These are phyloP conservation scores for Magnaporthiopsis poae DNA, from an alignment of 2,329 filamentous ascomycete genomes.

Conservation along the genomic window DNA sequence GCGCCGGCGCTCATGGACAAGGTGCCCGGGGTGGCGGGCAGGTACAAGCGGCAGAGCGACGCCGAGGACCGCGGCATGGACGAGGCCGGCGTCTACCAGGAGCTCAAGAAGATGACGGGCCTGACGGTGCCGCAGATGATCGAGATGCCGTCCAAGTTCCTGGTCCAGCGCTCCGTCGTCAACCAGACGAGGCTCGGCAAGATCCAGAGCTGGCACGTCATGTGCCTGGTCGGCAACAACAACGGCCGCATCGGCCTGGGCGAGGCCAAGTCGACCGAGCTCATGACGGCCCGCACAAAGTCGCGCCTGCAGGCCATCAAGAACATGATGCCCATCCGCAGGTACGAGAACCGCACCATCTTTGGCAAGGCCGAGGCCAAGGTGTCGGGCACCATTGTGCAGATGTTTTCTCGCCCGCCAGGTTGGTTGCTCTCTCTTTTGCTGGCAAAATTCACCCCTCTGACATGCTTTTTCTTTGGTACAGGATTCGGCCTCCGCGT, in stretches of 20 bases:
- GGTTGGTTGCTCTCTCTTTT: constrained; percentile 46
- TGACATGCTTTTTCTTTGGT: constrained; percentile 7
- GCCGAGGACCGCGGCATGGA: constrained; percentile 42
- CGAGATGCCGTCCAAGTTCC: constrained; percentile 54
- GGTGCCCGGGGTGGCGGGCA: constrained; percentile 41
- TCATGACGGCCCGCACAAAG: constrained; percentile 56
- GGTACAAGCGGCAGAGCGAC: constrained; percentile 39
- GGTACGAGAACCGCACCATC: constrained; percentile 88
- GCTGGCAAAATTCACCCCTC: not conserved
- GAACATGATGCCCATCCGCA: constrained; percentile 83
- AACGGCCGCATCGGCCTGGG: constrained; percentile 81
- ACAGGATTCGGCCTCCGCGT: constrained; percentile 88
- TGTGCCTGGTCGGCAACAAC: constrained; percentile 78
- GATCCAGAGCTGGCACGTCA: constrained; percentile 63
- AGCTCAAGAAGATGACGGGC: constrained; percentile 46
- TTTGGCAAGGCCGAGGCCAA: constrained; percentile 77
- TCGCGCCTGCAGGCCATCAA: constrained; percentile 72
- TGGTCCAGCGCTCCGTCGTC: constrained; percentile 64
- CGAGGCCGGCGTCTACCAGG: constrained; percentile 39
- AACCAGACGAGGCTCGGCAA: constrained; percentile 98
- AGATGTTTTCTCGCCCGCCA: constrained; percentile 73
- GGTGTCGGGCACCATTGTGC: constrained; percentile 75
- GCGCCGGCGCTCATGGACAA: constrained; percentile 37
- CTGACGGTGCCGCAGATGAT: constrained; percentile 43
- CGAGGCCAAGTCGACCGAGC: constrained; percentile 76